Evolutionary conservation across 805 yeast species (phyloP).

Genomic region (Diddensiella santjacobensis): DNA sequence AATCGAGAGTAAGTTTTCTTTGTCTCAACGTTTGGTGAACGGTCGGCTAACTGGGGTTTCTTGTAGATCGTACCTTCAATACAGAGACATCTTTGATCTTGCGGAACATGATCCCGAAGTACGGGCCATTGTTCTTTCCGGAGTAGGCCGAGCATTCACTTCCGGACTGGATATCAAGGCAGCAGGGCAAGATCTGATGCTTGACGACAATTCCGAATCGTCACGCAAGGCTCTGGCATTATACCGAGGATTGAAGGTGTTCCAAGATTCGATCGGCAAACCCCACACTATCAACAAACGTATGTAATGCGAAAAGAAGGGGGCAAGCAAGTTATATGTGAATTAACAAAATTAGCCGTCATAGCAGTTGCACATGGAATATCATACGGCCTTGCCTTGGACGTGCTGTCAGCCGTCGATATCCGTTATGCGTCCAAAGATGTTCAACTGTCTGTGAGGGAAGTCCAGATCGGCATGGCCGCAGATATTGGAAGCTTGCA

Average conservation of each 20-base stretch:
- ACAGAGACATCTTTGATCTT: conserved; percentile 42
- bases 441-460: conserved; percentile 56
- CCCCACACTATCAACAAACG: conserved; percentile 32
- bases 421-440: conserved; percentile 55
- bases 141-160: conserved; percentile 53
- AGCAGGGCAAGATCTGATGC: conserved; percentile 20
- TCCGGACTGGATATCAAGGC: conserved; percentile 60
- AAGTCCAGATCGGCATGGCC: conserved; percentile 67
- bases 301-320: conserved; percentile 8
- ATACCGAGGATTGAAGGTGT: conserved; percentile 44
- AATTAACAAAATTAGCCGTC: conserved; percentile 41
- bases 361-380: conserved; percentile 65
- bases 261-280: conserved; percentile 51
- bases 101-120: conserved; percentile 46
- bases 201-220: conserved; percentile 23
- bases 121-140: conserved; percentile 54
- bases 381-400: conserved; percentile 63
- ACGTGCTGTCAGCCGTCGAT: conserved; percentile 55
- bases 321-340: conserved; percentile 1
- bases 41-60: neutral
- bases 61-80: conserved; percentile 53
- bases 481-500: conserved; percentile 80
- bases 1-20: conserved; percentile 33
- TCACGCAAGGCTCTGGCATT: conserved; percentile 31
- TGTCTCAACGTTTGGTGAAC: neutral